These are phyloP conservation scores for Chloris gayana DNA, from an alignment of 176 grass and related monocot genomes.

Conservation along the genomic window DNA sequence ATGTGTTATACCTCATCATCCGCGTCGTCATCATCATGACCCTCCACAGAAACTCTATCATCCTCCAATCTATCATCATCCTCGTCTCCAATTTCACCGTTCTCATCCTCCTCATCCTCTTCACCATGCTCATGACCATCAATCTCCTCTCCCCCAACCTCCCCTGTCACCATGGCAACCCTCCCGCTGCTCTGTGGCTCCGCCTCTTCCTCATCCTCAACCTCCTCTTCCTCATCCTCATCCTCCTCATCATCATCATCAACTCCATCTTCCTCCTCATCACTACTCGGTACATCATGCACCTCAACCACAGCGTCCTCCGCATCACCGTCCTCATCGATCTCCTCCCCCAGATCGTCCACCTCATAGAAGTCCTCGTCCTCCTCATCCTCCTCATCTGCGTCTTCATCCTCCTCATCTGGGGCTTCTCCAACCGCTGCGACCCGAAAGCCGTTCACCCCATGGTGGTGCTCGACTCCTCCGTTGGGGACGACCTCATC, in stretches of 20 bases:
- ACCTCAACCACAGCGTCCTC: conserved; percentile 68
- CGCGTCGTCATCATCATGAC: conserved; percentile 66
- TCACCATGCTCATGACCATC: conserved; percentile 96
- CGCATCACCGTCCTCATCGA: conserved; percentile 76
- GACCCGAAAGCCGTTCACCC: conserved; percentile 74
- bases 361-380: conserved; percentile 68
- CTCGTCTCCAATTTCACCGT: conserved; percentile 90
- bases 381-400: conserved; percentile 55
- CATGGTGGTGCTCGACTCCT: conserved; percentile 39
- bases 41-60: conserved; percentile 61
- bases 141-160: conserved; percentile 57
- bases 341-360: conserved; percentile 80
- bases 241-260: conserved; percentile 60
- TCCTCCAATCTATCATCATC: conserved; percentile 59
- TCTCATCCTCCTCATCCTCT: conserved; percentile 82
- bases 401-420: conserved; percentile 71
- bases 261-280: conserved; percentile 68
- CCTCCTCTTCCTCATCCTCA: conserved; percentile 58
- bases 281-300: conserved; percentile 51
- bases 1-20: conserved; percentile 86
- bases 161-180: conserved; percentile 40
- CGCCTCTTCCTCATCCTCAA: conserved; percentile 60
- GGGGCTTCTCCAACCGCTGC: conserved; percentile 37
- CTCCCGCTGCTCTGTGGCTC: conserved; percentile 60
- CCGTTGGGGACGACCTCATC: conserved; percentile 77